phyloP scores from a whole-genome alignment of 345 rosid genomes.

The Brassica nigra region DNA sequence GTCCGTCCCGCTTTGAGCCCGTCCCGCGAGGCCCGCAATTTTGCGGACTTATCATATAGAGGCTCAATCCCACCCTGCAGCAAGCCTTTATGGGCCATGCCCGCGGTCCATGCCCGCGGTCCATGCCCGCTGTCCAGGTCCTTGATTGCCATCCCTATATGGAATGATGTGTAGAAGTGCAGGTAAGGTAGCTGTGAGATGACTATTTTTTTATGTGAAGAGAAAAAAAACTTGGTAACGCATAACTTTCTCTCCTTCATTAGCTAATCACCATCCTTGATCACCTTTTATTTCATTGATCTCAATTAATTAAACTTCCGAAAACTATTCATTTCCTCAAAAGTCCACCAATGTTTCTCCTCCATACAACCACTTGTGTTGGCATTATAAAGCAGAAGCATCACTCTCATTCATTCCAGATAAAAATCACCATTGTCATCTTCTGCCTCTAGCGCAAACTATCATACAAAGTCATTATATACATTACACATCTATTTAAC shows the following conservation, averaged over 20 bases:
- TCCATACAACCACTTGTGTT: slow-evolving; percentile 19
- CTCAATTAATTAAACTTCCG: background rate
- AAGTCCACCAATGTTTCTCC: slow-evolving; percentile 11
- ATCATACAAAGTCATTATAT: background rate
- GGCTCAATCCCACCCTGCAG: too few species aligned
- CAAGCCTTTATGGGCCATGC: too few species aligned
- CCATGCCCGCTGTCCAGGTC: too few species aligned
- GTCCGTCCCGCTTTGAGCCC: too few species aligned
- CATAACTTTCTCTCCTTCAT: slow-evolving; percentile 29
- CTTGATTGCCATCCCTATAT: too few species aligned
- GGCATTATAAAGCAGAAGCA: slow-evolving; percentile 10
- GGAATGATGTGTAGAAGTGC: background rate
- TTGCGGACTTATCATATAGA: too few species aligned
- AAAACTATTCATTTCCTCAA: slow-evolving; percentile 2
- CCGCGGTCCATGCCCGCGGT: too few species aligned
- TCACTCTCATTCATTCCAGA: slow-evolving; percentile 21
- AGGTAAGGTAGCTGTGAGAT: background rate
- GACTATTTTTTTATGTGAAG: background rate
- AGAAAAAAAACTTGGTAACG: slow-evolving; percentile 21
- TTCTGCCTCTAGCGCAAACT: slow-evolving; percentile 13
- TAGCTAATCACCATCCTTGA: slow-evolving; percentile 19
- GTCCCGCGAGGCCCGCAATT: too few species aligned
- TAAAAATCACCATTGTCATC: slow-evolving; percentile 18
- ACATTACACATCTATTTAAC: background rate
- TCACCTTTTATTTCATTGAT: background rate